These are phyloP conservation scores for Lumnitzera littorea DNA, from an alignment of 345 rosid species.

Conservation along the genomic window DNA sequence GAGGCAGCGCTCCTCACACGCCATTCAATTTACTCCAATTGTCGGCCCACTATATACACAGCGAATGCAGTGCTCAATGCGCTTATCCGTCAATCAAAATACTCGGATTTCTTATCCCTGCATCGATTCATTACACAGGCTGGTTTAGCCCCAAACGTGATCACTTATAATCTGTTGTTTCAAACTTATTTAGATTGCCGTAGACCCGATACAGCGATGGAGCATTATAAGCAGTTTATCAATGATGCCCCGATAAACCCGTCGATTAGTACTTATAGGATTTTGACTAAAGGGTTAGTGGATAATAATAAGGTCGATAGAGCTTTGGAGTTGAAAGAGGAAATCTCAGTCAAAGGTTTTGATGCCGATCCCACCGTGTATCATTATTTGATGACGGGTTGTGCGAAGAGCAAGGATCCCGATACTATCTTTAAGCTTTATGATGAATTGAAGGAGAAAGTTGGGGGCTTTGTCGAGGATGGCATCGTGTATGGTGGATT, in stretches of 20 bases:
- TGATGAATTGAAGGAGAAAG: slow-evolving; percentile 76
- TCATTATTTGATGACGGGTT: slow-evolving; percentile 69
- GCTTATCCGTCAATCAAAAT: slow-evolving; percentile 73
- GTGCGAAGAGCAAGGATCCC: slow-evolving; percentile 36
- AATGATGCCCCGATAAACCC: slow-evolving; percentile 70
- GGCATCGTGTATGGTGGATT: slow-evolving; percentile 75
- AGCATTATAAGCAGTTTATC: slow-evolving; percentile 64
- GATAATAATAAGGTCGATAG: slow-evolving; percentile 67
- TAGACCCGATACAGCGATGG: slow-evolving; percentile 72
- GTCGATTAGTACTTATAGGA: slow-evolving; percentile 63
- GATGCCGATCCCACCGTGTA: slow-evolving; percentile 57
- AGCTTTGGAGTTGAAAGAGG: slow-evolving; percentile 81
- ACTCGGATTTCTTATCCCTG: slow-evolving; percentile 61
- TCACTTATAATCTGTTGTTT: slow-evolving; percentile 67
- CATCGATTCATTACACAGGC: slow-evolving; percentile 79
- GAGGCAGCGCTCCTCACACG: slow-evolving; percentile 91
- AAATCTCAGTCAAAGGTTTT: slow-evolving; percentile 54
- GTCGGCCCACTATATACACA: slow-evolving; percentile 81
- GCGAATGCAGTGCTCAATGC: slow-evolving; percentile 82
- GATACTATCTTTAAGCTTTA: slow-evolving; percentile 58
- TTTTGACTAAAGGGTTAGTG: slow-evolving; percentile 72
- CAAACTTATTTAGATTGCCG: slow-evolving; percentile 78
- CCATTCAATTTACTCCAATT: slow-evolving; percentile 88
- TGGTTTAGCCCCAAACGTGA: slow-evolving; percentile 68
- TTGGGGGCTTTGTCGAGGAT: slow-evolving; percentile 59